Base-by-base conservation (phyloP, 176 grass and related monocot genomes). In the Cenchrus fungigraminus region DNA sequence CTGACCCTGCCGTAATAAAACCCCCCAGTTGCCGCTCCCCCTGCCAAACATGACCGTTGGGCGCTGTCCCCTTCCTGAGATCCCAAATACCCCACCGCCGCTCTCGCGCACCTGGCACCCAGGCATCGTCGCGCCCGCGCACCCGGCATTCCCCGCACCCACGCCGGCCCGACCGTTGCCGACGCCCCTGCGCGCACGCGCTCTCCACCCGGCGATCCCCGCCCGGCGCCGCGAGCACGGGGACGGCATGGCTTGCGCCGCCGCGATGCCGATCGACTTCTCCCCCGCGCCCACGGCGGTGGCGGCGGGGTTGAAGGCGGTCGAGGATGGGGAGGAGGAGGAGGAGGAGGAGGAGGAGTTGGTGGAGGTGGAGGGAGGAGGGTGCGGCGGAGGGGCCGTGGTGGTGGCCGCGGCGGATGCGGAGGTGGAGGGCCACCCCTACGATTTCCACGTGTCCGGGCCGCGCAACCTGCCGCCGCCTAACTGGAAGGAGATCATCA, bases 401-500 rank as follows among this genome's bases (percentile, higher is more conserved):
- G 85, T 91, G 76, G 89, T 91, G 81, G 81, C 75, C 34, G 69
- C 89, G 68, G 81, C 80, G 69, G 89, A 83, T 16, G 84, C 84
- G 32, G 85, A 75, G 82, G 87, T 51, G 62, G 73, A 90, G 83
- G 91, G 83, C 3, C 94, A 97, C 76, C 94, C 94, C 32, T 97
- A 90, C 87, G 94, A 94, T 63, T 97, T 97, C 89, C 89, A 97
- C 31, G 90, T 94, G 37, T 94, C 92, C 73, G 92, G 94, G 4
- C 92, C 94, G 71, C 94, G 89, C 79, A 97, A 94, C 66, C 89
- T 94, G 70, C 84, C 94, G 66, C 37, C 73, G 74, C 94, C 92
- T 58, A 97, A 94, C 90, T 97, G 94, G 94, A 91, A 86, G 75
- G 94, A 97, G 60, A 91, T 97, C 59, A 92, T 97, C 79, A 91